These are phyloP conservation scores for Nitzschia inconspicua DNA, from an alignment of 108 stramenopile genomes.

Conservation along the genomic window DNA sequence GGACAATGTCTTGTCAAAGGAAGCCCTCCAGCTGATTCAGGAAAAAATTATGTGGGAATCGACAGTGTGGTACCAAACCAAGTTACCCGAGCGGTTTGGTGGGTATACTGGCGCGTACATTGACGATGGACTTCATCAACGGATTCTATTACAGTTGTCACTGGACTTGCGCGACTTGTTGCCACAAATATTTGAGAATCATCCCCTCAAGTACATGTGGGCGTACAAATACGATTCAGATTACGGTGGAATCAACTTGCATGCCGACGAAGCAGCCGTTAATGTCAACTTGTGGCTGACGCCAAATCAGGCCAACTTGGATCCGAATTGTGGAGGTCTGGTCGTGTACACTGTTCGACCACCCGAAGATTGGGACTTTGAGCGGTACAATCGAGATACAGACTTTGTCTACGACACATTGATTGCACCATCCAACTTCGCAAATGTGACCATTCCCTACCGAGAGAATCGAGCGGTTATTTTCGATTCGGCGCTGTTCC, in stretches of 20 bases:
- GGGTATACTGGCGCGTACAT: conserved; percentile 71
- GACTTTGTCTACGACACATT: conserved; percentile 46
- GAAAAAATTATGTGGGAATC: conserved; percentile 29
- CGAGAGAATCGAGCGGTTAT: conserved; percentile 75
- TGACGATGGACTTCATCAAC: conserved; percentile 70
- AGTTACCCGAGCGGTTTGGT: conserved; percentile 57
- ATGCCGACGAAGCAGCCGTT: conserved; percentile 80
- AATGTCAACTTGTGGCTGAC: conserved; percentile 85
- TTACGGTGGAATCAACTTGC: conserved; percentile 61
- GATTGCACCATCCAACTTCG: conserved; percentile 50
- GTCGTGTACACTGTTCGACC: conserved; percentile 76
- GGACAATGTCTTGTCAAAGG: conserved; percentile 34
- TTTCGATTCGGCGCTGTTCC: conserved; percentile 82
- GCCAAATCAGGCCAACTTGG: conserved; percentile 68
- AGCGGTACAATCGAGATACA: conserved; percentile 61
- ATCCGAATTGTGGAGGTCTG: conserved; percentile 62
- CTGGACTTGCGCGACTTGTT: conserved; percentile 42
- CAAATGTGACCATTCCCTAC: conserved; percentile 71
- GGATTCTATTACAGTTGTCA: conserved; percentile 50
- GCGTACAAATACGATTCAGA: conserved; percentile 50
- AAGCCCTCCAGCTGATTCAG: conserved; percentile 34
- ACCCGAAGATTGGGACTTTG: conserved; percentile 55
- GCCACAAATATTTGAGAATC: conserved; percentile 53
- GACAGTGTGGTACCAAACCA: conserved; percentile 63
- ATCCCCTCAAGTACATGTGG: conserved; percentile 63